Conservation (phyloP, 2,329 filamentous ascomycete species). For the Colletotrichum tofieldiae region DNA sequence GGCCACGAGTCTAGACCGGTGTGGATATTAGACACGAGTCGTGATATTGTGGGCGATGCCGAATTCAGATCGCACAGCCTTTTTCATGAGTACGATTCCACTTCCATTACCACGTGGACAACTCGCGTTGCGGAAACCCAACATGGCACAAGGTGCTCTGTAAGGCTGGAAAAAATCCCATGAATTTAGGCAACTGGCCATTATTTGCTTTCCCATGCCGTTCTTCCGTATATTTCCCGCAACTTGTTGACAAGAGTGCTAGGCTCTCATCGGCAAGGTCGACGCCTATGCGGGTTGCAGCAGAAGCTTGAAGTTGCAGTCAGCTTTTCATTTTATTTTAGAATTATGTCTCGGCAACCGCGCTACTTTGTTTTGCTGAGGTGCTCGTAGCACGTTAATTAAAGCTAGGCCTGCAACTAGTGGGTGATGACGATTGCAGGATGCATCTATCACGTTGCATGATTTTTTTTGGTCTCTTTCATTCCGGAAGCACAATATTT, state of each 20-base stretch:
- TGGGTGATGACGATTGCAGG: no score
- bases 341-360: not conserved
- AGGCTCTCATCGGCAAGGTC: constrained; percentile 19
- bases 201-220: constrained; percentile 2
- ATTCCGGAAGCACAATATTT: no score
- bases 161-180: constrained; percentile 20
- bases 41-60: constrained; percentile 8
- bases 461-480: no score
- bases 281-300: not conserved
- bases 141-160: not conserved
- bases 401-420: not conserved
- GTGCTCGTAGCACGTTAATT: not conserved
- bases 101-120: constrained; percentile 6
- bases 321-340: not conserved
- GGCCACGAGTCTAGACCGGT: constrained; percentile 21
- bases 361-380: not conserved
- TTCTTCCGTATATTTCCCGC: not conserved
- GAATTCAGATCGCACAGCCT: constrained; percentile 4
- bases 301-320: not conserved
- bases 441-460: no score
- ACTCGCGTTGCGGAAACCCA: not conserved
- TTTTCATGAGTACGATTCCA: constrained; percentile 3
- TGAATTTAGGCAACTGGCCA: not conserved
- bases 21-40: constrained; percentile 30
- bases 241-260: not conserved